Percentiles rank a stretch among this genome's conserved stretches.
Evolutionary conservation across 108 stramenopile genomes (phyloP).

Genomic region (Skeletonema tropicum): DNA sequence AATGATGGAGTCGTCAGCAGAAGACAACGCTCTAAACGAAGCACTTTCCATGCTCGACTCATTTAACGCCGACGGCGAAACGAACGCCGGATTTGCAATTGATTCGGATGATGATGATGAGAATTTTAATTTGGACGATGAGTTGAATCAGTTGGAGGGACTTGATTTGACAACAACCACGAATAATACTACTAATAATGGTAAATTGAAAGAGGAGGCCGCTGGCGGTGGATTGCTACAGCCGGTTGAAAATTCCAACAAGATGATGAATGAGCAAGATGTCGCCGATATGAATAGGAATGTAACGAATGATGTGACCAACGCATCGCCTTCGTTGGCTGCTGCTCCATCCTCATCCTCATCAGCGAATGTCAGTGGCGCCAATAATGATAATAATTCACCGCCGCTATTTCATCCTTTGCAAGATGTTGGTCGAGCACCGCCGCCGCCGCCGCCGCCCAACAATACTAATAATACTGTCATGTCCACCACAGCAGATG

Average conservation of each 20-base stretch:
- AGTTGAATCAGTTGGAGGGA: constrained; percentile 5
- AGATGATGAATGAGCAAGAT: no score
- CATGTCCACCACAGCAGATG: not conserved
- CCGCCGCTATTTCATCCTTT: not conserved
- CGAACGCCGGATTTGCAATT: constrained; percentile 52
- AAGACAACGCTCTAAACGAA: constrained; percentile 18
- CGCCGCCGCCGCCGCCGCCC: not conserved
- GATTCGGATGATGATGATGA: constrained; percentile 57
- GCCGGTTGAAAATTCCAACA: not conserved
- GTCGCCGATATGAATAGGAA: not conserved
- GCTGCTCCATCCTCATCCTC: not conserved
- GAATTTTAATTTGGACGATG: constrained; percentile 19
- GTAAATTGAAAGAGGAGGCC: not conserved
- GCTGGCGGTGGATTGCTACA: not conserved
- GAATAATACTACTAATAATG: not conserved
- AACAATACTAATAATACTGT: not conserved
- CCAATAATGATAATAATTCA: not conserved
- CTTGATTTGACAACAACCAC: not conserved
- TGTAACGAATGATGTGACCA: not conserved
- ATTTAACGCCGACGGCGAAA: not conserved
- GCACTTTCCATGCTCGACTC: constrained; percentile 31
- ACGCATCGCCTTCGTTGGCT: not conserved
- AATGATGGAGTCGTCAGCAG: not conserved
- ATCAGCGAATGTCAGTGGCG: no score
- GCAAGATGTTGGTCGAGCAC: constrained; percentile 3